These are phyloP conservation scores for Saprolegnia parasitica DNA, from an alignment of 352 stramenopile species.

Conservation along the genomic window DNA sequence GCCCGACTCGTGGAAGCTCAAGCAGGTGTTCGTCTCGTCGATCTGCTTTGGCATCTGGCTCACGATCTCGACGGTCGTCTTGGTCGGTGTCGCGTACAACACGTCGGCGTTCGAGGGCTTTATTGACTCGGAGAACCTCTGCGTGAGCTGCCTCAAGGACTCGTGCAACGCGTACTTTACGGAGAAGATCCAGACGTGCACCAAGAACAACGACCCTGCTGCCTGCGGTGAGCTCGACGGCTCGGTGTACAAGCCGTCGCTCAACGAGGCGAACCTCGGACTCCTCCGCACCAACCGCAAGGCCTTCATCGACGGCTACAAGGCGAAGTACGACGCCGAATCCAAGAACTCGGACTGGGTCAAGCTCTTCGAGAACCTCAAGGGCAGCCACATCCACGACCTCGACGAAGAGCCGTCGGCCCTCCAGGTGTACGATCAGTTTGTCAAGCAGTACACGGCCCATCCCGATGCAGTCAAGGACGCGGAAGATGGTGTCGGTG, in stretches of 20 bases:
- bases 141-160: constrained; percentile 48
- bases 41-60: constrained; percentile 33
- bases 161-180: constrained; percentile 59
- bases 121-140: constrained; percentile 49
- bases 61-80: constrained; percentile 33
- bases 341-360: constrained; percentile 13
- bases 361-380: constrained; percentile 24
- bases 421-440: constrained; percentile 14
- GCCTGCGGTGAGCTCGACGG: constrained; percentile 59
- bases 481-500: constrained; percentile 9
- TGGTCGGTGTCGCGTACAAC: constrained; percentile 60
- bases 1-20: constrained; percentile 67
- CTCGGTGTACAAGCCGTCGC: constrained; percentile 35
- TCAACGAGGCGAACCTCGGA: background rate
- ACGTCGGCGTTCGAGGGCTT: constrained; percentile 43
- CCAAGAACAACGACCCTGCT: constrained; percentile 44
- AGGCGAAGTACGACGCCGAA: background rate
- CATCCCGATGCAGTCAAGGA: background rate
- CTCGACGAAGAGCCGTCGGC: constrained; percentile 17
- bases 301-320: background rate
- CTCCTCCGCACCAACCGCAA: background rate
- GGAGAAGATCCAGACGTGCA: constrained; percentile 45
- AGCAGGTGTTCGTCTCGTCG: constrained; percentile 62
- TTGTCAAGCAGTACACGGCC: constrained; percentile 26
- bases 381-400: constrained; percentile 27